Evolutionary conservation across 139 green algal genomes (phyloP).

Genomic region (Prasinococcaceae sp.): DNA sequence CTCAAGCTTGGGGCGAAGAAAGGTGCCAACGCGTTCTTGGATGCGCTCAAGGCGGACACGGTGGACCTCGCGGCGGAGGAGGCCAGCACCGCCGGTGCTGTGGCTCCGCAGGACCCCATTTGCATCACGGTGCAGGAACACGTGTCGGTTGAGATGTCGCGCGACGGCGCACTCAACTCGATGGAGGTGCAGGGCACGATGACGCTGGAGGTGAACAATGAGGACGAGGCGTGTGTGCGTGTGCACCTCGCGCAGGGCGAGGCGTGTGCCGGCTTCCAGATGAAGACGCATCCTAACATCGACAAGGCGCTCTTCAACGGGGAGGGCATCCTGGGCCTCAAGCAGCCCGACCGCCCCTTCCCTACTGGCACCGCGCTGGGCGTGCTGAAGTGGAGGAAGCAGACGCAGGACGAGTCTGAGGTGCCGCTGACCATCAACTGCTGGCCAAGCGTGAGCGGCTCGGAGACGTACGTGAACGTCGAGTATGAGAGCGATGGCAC

Average conservation of each 20-base stretch:
- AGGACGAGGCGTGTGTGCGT: slow-evolving; percentile 58
- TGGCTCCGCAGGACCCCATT: slow-evolving; percentile 21
- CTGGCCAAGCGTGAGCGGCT: slow-evolving; percentile 76
- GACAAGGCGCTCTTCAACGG: slow-evolving; percentile 78
- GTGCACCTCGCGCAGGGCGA: slow-evolving; percentile 22
- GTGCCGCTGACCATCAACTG: slow-evolving; percentile 77
- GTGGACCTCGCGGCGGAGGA: slow-evolving; percentile 53
- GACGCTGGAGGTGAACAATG: slow-evolving; percentile 48
- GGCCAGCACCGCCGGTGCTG: slow-evolving; percentile 4
- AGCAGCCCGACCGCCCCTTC: slow-evolving; percentile 84
- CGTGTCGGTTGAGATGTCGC: slow-evolving; percentile 52
- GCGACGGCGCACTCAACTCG: slow-evolving; percentile 81
- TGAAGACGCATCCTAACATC: slow-evolving; percentile 99
- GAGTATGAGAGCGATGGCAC: slow-evolving; percentile 78
- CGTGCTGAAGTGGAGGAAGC: slow-evolving; percentile 93
- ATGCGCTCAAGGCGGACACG: slow-evolving; percentile 58
- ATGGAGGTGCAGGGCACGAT: slow-evolving; percentile 88
- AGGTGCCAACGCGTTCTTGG: slow-evolving; percentile 74
- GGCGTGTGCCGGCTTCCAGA: slow-evolving; percentile 76
- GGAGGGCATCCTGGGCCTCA: slow-evolving; percentile 67
- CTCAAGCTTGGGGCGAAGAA: slow-evolving; percentile 10
- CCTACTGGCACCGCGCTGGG: slow-evolving; percentile 66
- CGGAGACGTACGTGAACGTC: slow-evolving; percentile 90
- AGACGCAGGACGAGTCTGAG: slow-evolving; percentile 45
- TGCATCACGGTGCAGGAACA: slow-evolving; percentile 32